phyloP scores from a whole-genome alignment of 352 stramenopile genomes.

The Blastocystis sp. region DNA sequence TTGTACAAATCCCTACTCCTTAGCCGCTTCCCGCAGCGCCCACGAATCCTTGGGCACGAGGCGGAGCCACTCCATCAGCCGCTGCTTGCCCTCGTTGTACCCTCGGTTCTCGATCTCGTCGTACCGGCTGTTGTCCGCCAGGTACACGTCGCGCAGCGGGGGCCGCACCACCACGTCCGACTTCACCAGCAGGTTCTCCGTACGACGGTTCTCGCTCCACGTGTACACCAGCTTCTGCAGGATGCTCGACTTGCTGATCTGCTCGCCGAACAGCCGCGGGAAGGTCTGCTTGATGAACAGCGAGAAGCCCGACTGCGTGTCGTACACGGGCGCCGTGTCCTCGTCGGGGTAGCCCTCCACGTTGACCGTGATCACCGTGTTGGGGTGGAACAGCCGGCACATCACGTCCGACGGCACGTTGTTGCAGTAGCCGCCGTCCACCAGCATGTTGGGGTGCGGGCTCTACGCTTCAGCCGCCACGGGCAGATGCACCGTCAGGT shows the following conservation, averaged over 20 bases:
- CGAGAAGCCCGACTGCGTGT: conserved; percentile 48
- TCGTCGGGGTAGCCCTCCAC: conserved; percentile 62
- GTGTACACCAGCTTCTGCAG: conserved; percentile 66
- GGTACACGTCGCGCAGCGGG: conserved; percentile 43
- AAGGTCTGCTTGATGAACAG: conserved; percentile 54
- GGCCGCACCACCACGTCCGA: conserved; percentile 61
- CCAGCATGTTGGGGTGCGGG: conserved; percentile 74
- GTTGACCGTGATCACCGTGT: conserved; percentile 56
- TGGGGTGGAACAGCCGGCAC: conserved; percentile 61
- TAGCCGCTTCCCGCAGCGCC: background rate
- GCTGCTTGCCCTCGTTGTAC: conserved; percentile 55
- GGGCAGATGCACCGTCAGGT: background rate
- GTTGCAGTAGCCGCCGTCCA: conserved; percentile 88
- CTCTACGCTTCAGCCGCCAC: background rate
- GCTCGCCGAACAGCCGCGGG: conserved; percentile 42
- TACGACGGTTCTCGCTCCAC: conserved; percentile 48
- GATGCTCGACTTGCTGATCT: conserved; percentile 38
- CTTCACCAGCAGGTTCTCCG: conserved; percentile 54
- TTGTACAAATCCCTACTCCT: conserved; percentile 24
- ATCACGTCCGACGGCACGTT: conserved; percentile 81
- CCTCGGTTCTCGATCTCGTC: conserved; percentile 61
- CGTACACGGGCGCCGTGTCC: background rate
- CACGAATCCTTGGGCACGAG: conserved; percentile 48
- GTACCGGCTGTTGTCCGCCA: conserved; percentile 49
- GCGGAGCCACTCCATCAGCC: conserved; percentile 48